Evolutionary conservation across 2,329 filamentous ascomycete species (phyloP), one percentile per base, ranked within the genome.

Genomic region (Monosporascus sp.): DNA sequence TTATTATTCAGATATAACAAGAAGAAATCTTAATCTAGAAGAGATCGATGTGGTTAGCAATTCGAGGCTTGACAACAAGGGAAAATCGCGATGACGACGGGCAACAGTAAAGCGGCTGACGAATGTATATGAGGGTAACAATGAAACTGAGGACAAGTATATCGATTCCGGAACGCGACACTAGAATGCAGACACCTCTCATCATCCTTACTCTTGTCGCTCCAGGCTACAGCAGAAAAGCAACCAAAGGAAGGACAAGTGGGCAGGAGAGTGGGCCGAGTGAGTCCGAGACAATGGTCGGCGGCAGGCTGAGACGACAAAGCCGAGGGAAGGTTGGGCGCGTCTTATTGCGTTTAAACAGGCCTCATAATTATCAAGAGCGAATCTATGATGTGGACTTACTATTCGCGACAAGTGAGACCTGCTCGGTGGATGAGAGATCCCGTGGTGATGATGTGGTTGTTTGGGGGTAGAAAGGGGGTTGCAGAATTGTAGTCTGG

Each of bases 341-440:
- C 31, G 5, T 11, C 28, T 31, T 31, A 9, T 31, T 9, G 28
- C 28, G 9, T 31, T 31, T 31, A 31, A 31, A 31, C 28, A 14
- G 9, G 28, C 28, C 11, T 31, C 28, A 5, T 31, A 14, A 14
- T 2, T 35, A 35, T 15, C 43, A 18, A 41, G 31, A 48, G 22
- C 17, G n/a, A 47, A 37, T 26, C 26, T 17, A 31, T 24, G 37
- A 37, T 9, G 46, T 49, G 15, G 38, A 68, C 65, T 67, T 66
- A 68, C 65, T 63, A 65, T 58, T 57, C 53, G 55, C 60, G 60
- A 64, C 66, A 58, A 63, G 65, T 63, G 65, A 69, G 66, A 68
- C 66, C 66, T 68, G 66, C 66, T 68, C 66, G 57, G 60, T 60
- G 62, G 65, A 66, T 58, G 66, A 67, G 66, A 67, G 66, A 68